Percentiles rank a stretch among this genome's conserved stretches.
Evolutionary conservation across 1,284 basidiomycete genomes (phyloP).

Genomic region (Ceratobasidium sp.): DNA sequence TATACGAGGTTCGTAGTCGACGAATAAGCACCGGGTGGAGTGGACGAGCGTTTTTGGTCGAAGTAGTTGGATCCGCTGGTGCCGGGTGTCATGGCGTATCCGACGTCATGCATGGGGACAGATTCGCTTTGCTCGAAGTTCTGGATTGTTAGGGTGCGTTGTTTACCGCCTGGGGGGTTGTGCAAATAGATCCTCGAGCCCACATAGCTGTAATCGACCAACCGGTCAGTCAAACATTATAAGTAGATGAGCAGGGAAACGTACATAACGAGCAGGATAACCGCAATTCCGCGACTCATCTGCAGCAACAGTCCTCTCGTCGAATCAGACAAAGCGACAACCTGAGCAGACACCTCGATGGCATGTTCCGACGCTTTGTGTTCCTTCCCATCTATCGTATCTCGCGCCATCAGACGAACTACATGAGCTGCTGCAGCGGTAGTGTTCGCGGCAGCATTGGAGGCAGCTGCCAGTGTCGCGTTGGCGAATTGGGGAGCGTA

Average conservation of each 20-base stretch:
- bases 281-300: slow-evolving; percentile 36
- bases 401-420: neutral
- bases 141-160: neutral
- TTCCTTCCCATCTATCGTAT: neutral
- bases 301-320: slow-evolving; percentile 29
- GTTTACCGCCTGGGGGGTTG: slow-evolving; percentile 41
- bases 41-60: slow-evolving; percentile 14
- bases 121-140: slow-evolving; percentile 11
- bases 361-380: slow-evolving; percentile 12
- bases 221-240: neutral
- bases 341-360: slow-evolving; percentile 7
- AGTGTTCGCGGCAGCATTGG: neutral
- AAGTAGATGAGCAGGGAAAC: neutral
- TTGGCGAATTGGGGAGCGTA: slow-evolving; percentile 19
- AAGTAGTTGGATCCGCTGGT: neutral
- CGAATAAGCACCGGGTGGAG: slow-evolving; percentile 1
- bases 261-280: slow-evolving; percentile 43
- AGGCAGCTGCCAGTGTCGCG: neutral
- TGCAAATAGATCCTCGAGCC: slow-evolving; percentile 43
- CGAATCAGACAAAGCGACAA: slow-evolving; percentile 23
- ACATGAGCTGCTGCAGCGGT: neutral
- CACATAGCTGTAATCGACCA: slow-evolving; percentile 15
- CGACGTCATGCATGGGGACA: slow-evolving; percentile 23
- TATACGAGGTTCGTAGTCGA: slow-evolving; percentile 16
- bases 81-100: slow-evolving; percentile 25